Evolutionary conservation across 768 basidiomycete genomes (phyloP), one percentile per base, ranked within the genome.

Genomic region (Psilocybe subaeruginosa): DNA sequence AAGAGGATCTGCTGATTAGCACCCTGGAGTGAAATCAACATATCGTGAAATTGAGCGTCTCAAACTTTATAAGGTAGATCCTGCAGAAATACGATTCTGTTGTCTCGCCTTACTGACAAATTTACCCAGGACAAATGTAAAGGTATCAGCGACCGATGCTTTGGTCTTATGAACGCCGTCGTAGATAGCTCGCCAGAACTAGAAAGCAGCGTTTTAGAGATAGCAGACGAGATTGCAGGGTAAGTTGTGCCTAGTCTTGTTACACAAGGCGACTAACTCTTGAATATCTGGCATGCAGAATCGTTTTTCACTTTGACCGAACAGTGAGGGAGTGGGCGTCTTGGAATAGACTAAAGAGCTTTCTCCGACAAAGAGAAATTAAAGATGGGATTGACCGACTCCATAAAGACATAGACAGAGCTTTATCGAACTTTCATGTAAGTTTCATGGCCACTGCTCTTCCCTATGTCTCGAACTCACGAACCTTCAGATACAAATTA

Each of bases 301-400:
- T 76, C 33, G 64, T 76, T 14, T 59, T 57, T 31, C 70, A 68
- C 3, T 70, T 80, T 14, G 62, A 73, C 58, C 59, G 66, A 49
- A 77, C 73, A 60, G 69, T 78, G 27, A 54, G 59, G 31, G 73
- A 76, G 41, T 80, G 80, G 80, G 71, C 74, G 23, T 65, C 63
- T 3, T 73, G 75, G 67, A 73, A 68, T 62, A 72, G 66, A n/a
- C 61, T 79, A 11, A 74, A 73, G 59, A 76, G 75, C 56, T 76
- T 81, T 64, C 47, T 78, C 8, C 66, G 69, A 47, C 77, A 77
- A 62, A 58, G 69, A n/a, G 78, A 79, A 52, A 78, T 82, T 17
- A 75, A 74, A 57, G 69, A 76, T 37, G 78, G 76, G 1, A 74
- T 82, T 47, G 74, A 78, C 56, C 65, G 71, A 46, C 68, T 80